Conservation (phyloP, 805 yeast species). For the Starmerella floricola region DNA sequence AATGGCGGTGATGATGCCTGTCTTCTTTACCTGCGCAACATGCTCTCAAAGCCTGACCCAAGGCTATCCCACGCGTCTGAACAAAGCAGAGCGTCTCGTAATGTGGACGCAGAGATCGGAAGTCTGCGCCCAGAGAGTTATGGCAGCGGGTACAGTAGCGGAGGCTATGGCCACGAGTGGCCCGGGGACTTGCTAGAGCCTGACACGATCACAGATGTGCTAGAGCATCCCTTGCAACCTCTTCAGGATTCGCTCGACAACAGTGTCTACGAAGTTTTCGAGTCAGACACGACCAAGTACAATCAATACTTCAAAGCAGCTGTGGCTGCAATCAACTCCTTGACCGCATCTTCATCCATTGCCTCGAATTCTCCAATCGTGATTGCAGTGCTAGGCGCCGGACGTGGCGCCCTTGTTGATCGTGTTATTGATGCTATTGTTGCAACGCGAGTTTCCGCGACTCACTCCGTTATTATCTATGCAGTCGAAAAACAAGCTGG, state of each 20-base stretch:
- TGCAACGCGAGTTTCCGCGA: slow-evolving; percentile 24
- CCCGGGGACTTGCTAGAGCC: slow-evolving; percentile 1
- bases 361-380: slow-evolving; percentile 10
- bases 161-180: background rate
- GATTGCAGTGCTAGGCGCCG: slow-evolving; percentile 66
- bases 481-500: slow-evolving; percentile 66
- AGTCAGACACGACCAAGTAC: slow-evolving; percentile 59
- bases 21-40: slow-evolving; percentile 35
- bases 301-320: slow-evolving; percentile 55
- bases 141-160: background rate
- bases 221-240: slow-evolving; percentile 64
- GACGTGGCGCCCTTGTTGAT: slow-evolving; percentile 71
- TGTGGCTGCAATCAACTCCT: slow-evolving; percentile 32
- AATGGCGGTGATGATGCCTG: slow-evolving; percentile 32
- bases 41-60: slow-evolving; percentile 21
- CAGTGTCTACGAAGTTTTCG: slow-evolving; percentile 56
- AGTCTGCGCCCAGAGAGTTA: background rate
- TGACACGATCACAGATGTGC: slow-evolving; percentile 29
- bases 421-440: slow-evolving; percentile 34
- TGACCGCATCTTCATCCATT: slow-evolving; percentile 25
- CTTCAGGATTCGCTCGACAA: slow-evolving; percentile 44
- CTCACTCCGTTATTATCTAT: slow-evolving; percentile 28
- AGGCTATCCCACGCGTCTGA: slow-evolving; percentile 4
- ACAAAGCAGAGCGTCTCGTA: slow-evolving; percentile 9
- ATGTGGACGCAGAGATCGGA: slow-evolving; percentile 11